Evolutionary conservation across 78 protist species (phyloP).

Genomic region (Acrasis kona): DNA sequence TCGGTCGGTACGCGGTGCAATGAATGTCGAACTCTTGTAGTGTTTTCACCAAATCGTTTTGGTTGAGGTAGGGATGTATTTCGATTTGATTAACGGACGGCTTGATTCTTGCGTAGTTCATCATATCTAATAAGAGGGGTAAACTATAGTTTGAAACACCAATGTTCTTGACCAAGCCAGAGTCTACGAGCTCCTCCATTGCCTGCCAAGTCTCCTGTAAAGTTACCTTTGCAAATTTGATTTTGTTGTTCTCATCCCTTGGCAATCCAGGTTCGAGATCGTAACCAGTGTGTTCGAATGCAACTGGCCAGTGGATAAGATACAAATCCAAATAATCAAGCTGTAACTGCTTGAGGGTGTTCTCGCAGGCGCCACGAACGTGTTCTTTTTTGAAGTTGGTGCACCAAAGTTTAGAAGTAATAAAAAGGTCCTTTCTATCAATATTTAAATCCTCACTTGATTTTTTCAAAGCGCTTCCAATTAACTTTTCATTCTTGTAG

Average conservation of each 20-base stretch:
- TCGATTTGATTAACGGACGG: conserved; percentile 71
- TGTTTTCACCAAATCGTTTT: conserved; percentile 30
- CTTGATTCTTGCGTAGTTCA: conserved; percentile 7
- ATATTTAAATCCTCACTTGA: conserved; percentile 1
- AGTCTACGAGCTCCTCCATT: conserved; percentile 56
- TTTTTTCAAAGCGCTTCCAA: conserved; percentile 45
- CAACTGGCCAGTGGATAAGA: conserved; percentile 72
- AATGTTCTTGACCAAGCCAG: conserved; percentile 38
- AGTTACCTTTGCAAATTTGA: conserved; percentile 5
- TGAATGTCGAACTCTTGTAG: too few species aligned
- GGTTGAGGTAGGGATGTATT: conserved; percentile 54
- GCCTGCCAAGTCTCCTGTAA: conserved; percentile 67
- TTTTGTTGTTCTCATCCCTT: neutral
- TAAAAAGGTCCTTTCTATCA: conserved; percentile 54
- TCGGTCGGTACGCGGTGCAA: too few species aligned
- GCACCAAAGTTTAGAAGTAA: conserved; percentile 65
- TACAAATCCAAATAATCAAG: conserved; percentile 63
- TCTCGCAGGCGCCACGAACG: conserved; percentile 37
- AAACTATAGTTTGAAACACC: conserved; percentile 52
- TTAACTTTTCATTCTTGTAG: conserved; percentile 56
- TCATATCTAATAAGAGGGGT: conserved; percentile 22
- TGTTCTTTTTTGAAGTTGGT: conserved; percentile 34
- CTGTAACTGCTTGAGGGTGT: conserved; percentile 32
- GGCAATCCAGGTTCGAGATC: neutral
- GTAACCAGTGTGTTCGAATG: neutral